Base-by-base conservation (phyloP, 2,329 filamentous ascomycete species). In the Pezicula neosporulosa region DNA sequence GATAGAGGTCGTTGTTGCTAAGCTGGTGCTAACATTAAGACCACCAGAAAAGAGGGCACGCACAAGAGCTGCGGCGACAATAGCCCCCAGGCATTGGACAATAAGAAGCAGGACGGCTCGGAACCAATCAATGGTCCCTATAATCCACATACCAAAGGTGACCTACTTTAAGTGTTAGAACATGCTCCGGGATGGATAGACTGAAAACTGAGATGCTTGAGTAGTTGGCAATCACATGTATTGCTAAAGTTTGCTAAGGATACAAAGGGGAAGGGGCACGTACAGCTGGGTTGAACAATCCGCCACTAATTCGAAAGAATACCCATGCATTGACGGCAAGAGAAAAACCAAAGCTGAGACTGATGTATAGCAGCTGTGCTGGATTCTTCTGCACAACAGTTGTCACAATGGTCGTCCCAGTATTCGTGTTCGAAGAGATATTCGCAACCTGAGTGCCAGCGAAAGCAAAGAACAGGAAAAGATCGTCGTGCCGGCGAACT, bases 261-360 rank as follows among this genome's bases (percentile, higher is more conserved):
- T 30, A 12, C 9, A 30, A 12, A 30, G 10, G 30, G 28, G 2
- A 24, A 19, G 15, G 10, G 19, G 16, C 4, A 53, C 68, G 45
- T 68, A 76, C 73, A 39, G 68, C 70, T 2, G 76, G 76, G 52
- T 78, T 79, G 60, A 79, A 79, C 13, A 78, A 61, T 3, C 75
- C 75, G 18, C 77, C 76, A 3, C 72, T 75, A 21, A 79, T 70
- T 12, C 76, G 70, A 58, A 73, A 80, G 58, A 80, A 80, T 1
- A 76, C 71, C 77, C 77, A 79, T 4, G 73, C 74, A 55, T 78
- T 78, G 48, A 77, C 75, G 1, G 71, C 70, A 48, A 80, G 64
- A 21, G 36, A 48, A 44, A 60, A 65, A 1, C 63, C 67, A 42
- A 60, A 63, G 4, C 55, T 51, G 10, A 63, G 24, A 28, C 58